These are phyloP conservation scores for Harringtonia lauricola DNA, from an alignment of 2,329 filamentous ascomycete species.

Conservation along the genomic window DNA sequence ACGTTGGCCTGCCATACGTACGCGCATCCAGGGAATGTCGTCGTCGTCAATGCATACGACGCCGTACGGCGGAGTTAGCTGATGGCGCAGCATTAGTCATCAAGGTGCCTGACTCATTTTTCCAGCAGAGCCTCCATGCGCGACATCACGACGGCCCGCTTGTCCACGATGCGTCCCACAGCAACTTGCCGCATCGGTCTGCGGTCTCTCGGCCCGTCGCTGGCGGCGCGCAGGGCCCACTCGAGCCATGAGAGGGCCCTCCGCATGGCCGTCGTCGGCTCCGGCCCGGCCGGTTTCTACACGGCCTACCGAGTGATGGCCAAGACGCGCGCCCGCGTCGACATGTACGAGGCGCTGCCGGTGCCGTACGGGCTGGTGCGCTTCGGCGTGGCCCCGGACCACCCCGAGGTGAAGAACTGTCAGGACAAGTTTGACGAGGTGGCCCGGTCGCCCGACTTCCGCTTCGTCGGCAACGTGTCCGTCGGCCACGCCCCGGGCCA, in stretches of 20 bases:
- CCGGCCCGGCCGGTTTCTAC: conserved; percentile 93
- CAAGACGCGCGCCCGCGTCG: conserved; percentile 62
- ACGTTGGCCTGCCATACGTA: too few relatives aligned
- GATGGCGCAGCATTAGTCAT: too few relatives aligned
- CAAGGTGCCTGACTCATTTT: too few relatives aligned
- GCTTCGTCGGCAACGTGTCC: conserved; percentile 81
- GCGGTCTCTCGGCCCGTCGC: too few relatives aligned
- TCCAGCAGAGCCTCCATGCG: too few relatives aligned
- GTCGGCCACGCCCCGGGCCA: conserved; percentile 42
- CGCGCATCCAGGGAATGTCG: too few relatives aligned
- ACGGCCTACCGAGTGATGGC: conserved; percentile 77
- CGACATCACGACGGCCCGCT: too few relatives aligned
- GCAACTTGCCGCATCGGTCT: too few relatives aligned
- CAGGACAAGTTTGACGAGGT: conserved; percentile 89
- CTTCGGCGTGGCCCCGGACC: conserved; percentile 94
- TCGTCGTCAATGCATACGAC: too few relatives aligned
- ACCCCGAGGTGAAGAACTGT: conserved; percentile 98
- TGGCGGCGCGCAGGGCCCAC: too few relatives aligned
- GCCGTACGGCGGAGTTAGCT: too few relatives aligned
- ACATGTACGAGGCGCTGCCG: conserved; percentile 94
- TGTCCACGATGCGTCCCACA: too few relatives aligned
- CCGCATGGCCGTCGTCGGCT: conserved; percentile 80
- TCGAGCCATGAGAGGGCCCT: conserved; percentile 28
- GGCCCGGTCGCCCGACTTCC: conserved; percentile 70
- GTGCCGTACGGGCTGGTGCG: conserved; percentile 88